Conservation (phyloP, 495 filamentous ascomycete genomes). For the Penicillium cataractarum region DNA sequence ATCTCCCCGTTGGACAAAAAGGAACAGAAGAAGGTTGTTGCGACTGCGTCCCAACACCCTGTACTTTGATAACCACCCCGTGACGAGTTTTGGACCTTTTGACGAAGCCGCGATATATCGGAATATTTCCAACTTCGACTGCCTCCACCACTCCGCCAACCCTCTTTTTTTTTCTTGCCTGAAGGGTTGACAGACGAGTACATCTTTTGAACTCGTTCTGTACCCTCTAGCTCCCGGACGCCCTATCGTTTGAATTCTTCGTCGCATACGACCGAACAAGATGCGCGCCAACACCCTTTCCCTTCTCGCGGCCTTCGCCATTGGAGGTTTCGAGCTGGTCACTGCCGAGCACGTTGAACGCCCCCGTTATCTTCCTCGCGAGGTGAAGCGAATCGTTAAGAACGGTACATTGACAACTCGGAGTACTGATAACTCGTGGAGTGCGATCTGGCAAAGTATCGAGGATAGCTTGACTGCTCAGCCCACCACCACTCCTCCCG, state of each 20-base stretch:
- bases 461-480: neutral
- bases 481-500: neutral
- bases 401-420: slow-evolving; percentile 23
- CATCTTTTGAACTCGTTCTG: slow-evolving; percentile 25
- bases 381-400: slow-evolving; percentile 47
- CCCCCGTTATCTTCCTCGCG: slow-evolving; percentile 50
- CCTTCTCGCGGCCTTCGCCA: slow-evolving; percentile 37
- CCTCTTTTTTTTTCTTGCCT: neutral
- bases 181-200: slow-evolving; percentile 33
- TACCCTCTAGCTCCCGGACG: slow-evolving; percentile 18
- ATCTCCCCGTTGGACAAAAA: neutral
- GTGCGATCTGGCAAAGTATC: slow-evolving; percentile 10
- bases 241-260: slow-evolving; percentile 1
- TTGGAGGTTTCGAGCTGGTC: slow-evolving; percentile 42
- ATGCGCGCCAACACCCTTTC: slow-evolving; percentile 39
- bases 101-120: slow-evolving; percentile 6
- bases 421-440: slow-evolving; percentile 5
- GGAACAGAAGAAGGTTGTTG: slow-evolving; percentile 15
- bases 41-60: slow-evolving; percentile 28
- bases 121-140: neutral
- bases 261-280: slow-evolving; percentile 18
- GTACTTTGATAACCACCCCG: slow-evolving; percentile 5
- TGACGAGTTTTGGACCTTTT: neutral
- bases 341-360: slow-evolving; percentile 38
- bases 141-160: neutral